Base-by-base conservation (phyloP, 768 basidiomycete genomes). In the Suillus spraguei region DNA sequence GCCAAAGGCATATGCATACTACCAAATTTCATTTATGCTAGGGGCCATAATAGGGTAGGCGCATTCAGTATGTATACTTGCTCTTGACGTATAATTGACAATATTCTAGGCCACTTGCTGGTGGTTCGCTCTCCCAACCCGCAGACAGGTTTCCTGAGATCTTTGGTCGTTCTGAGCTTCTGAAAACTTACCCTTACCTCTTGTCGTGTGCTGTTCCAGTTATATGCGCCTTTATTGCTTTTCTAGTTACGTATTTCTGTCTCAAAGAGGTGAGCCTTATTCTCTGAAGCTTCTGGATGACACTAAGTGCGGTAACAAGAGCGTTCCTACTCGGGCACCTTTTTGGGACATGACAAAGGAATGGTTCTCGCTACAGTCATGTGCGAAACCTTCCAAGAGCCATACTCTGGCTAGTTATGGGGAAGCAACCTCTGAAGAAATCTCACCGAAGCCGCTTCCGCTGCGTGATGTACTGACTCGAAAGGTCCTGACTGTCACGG, bases 181-280 rank as follows among this genome's bases (percentile, higher is more conserved):
- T 87, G 81, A 81, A 79, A 66, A 70, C 80, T 58, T 88, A 88
- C 72, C 90, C 91, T 0, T 92, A 93, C 73, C 89, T 91, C 70
- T 78, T 91, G 20, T 84, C 90, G 0, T 91, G 89, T 67, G 80
- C 86, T 16, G 81, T 89, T 20, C 78, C 87, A 2, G 87, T 86
- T 0, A 82, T 81, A 1, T 82, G 87, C 68, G 78, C 85, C 0
- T 72, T 74, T 8, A 9, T 86, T 14, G 83, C 82, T 11, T 85
- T 81, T 80, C 44, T 85, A 20, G 72, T 87, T 7, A 78, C 83
- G 0, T 72, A 80, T 49, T 44, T 85, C 10, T 85, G 80, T 69
- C 73, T 91, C 46, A 82, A 83, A 66, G 90, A 91, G 79, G 83
- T 82, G 41, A 38, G 61, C 24, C 7, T 16, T 14, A 16, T 28